phyloP scores from a whole-genome alignment of 179 eudicot species.

The Beta corolliflora region DNA sequence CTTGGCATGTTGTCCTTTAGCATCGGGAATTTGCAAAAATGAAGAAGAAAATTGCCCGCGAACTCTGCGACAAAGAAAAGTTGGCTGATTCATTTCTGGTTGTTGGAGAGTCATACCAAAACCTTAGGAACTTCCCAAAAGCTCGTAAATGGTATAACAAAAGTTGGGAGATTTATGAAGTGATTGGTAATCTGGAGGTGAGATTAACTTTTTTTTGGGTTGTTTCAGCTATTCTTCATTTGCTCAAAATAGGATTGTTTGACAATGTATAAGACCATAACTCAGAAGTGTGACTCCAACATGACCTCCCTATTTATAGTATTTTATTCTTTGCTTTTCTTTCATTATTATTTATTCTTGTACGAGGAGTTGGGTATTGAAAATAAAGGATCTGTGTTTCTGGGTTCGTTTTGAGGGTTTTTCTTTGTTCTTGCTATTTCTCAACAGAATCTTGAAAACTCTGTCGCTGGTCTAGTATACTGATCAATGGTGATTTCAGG shows the following conservation, averaged over 20 bases:
- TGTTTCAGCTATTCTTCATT: not conserved
- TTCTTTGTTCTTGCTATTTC: not conserved
- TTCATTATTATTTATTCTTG: not conserved
- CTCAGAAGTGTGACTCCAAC: not conserved
- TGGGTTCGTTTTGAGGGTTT: not conserved
- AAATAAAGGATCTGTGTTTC: not conserved
- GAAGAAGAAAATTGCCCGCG: conserved; percentile 77
- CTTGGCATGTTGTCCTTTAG: conserved; percentile 35
- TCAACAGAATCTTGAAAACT: not conserved
- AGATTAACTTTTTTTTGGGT: conserved; percentile 10
- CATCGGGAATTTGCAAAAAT: conserved; percentile 59
- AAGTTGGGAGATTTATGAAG: conserved; percentile 65
- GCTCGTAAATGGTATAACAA: conserved; percentile 79
- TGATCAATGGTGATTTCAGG: conserved; percentile 53
- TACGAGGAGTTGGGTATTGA: not conserved
- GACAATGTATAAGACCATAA: not conserved
- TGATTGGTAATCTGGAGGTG: conserved; percentile 86
- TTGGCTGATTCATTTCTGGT: conserved; percentile 71
- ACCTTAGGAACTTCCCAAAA: conserved; percentile 70
- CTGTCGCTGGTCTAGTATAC: not conserved
- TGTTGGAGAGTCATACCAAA: conserved; percentile 87
- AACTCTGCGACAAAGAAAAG: conserved; percentile 85
- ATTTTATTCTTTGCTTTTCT: too few species aligned
- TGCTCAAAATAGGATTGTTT: not conserved
- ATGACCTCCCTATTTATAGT: not conserved